These are phyloP conservation scores for Pseudogymnoascus pannorum DNA, from an alignment of 2,329 filamentous ascomycete genomes.

Conservation along the genomic window DNA sequence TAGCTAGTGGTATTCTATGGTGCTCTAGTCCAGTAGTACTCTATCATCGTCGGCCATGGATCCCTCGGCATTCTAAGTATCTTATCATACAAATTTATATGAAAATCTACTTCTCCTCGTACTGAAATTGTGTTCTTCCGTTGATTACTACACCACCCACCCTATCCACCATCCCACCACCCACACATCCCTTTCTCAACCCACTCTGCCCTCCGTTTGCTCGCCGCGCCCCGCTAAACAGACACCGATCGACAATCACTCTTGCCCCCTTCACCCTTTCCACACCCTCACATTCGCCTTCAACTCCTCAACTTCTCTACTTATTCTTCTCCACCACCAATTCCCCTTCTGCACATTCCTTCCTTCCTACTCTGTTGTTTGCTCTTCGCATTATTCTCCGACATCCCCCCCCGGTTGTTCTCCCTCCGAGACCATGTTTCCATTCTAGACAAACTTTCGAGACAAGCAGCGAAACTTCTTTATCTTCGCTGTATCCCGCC, in stretches of 20 bases:
- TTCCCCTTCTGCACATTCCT: neutral
- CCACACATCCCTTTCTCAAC: neutral
- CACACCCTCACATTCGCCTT: conserved; percentile 5
- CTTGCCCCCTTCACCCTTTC: conserved; percentile 5
- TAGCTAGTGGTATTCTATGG: no score
- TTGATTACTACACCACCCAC: neutral
- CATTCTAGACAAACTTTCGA: neutral
- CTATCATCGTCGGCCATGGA: neutral
- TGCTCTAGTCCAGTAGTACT: no score
- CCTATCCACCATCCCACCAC: no score
- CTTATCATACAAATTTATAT: neutral
- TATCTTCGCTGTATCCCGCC: conserved; percentile 4
- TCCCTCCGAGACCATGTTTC: conserved; percentile 1
- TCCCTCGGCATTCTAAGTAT: neutral
- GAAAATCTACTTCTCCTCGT: neutral
- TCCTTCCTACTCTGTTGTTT: neutral
- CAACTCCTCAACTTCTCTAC: neutral
- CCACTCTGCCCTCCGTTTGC: neutral
- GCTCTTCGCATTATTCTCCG: neutral
- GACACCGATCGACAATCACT: conserved; percentile 2
- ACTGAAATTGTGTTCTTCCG: conserved; percentile 3
- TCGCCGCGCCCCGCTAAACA: conserved; percentile 5
- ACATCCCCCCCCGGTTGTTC: neutral
- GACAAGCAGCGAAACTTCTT: conserved; percentile 3
- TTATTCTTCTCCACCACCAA: conserved; percentile 4